These are phyloP conservation scores for Eucalyptus melliodora DNA, from an alignment of 345 rosid species.

Conservation along the genomic window DNA sequence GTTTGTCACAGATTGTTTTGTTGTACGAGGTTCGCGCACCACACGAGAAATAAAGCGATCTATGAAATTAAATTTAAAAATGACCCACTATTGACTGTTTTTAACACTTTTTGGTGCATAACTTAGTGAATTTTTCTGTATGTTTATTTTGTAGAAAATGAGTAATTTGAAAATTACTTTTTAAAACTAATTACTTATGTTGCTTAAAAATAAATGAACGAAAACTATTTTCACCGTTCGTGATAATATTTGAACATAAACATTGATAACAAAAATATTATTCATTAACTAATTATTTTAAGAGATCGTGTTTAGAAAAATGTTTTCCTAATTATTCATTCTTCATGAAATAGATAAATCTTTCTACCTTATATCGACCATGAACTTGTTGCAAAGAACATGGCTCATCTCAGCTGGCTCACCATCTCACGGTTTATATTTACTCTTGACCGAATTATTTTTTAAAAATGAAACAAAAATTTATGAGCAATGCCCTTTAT, in stretches of 20 bases:
- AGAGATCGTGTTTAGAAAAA: no score
- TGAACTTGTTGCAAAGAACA: neutral
- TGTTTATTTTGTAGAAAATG: no score
- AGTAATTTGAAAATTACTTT: no score
- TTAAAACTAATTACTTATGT: no score
- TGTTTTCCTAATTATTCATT: no score
- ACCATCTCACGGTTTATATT: neutral
- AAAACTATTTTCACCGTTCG: accelerated
- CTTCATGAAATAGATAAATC: neutral
- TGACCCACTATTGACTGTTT: neutral
- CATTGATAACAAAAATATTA: no score
- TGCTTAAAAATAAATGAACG: no score
- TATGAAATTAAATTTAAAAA: no score
- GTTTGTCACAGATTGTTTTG: neutral
- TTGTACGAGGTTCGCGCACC: neutral
- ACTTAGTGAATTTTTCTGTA: no score
- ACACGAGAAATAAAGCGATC: neutral
- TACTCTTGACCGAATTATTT: neutral
- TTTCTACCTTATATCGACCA: neutral
- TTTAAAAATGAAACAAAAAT: no score
- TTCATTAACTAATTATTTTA: no score
- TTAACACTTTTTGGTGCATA: neutral
- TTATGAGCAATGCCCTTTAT: neutral
- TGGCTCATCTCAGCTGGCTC: neutral
- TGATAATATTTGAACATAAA: no score